Conservation (phyloP, 1,139 yeast species). For the Pichia sp. region DNA sequence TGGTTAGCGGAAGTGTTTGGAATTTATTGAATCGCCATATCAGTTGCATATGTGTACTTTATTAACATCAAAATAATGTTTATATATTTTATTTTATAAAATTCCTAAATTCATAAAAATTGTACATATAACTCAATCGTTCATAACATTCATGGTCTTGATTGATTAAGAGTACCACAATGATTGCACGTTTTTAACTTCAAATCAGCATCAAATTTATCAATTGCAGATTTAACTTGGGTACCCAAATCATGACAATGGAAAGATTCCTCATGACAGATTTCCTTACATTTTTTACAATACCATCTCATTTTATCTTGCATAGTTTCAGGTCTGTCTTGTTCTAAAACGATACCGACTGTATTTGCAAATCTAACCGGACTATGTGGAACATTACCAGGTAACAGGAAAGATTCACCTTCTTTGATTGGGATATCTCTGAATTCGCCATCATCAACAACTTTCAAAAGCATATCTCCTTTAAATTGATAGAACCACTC, state of each 20-base stretch:
- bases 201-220: constrained; percentile 57
- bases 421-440: constrained; percentile 69
- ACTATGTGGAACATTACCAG: constrained; percentile 81
- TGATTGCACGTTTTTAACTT: constrained; percentile 63
- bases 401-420: constrained; percentile 82
- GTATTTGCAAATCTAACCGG: constrained; percentile 85
- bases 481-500: constrained; percentile 87
- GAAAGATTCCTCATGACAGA: constrained; percentile 65
- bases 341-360: constrained; percentile 90
- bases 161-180: constrained; percentile 68
- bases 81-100: neutral
- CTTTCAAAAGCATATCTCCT: constrained; percentile 78
- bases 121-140: neutral
- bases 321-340: constrained; percentile 70
- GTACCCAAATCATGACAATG: constrained; percentile 81
- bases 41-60: neutral
- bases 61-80: neutral
- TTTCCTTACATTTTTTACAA: constrained; percentile 58
- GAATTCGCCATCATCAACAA: constrained; percentile 78
- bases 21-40: neutral
- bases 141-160: constrained; percentile 40
- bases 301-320: constrained; percentile 61
- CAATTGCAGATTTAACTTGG: constrained; percentile 79
- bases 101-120: neutral
- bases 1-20: constrained; percentile 72